phyloP scores from a whole-genome alignment of 2,329 filamentous ascomycete species.

The Claviceps quebecensis region DNA sequence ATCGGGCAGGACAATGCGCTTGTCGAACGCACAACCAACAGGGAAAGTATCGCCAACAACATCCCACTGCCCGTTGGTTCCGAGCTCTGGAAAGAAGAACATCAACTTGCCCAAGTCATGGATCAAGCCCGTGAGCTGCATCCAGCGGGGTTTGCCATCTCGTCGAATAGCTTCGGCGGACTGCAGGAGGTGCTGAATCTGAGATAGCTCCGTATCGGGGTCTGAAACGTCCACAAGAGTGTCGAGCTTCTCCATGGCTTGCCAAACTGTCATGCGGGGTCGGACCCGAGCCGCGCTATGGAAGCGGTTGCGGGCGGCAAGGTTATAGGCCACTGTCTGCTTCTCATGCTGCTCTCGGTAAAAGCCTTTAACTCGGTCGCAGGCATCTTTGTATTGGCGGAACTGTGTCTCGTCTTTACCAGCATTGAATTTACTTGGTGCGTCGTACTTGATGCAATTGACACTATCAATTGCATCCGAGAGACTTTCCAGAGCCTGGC shows the following conservation, averaged over 20 bases:
- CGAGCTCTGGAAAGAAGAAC: conserved; percentile 53
- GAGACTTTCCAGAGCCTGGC: conserved; percentile 29
- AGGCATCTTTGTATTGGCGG: conserved; percentile 70
- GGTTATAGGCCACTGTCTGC: conserved; percentile 74
- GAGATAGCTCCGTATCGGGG: conserved; percentile 73
- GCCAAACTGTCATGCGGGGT: conserved; percentile 73
- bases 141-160: conserved; percentile 71
- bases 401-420: conserved; percentile 70
- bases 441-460: conserved; percentile 37
- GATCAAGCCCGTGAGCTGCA: conserved; percentile 64
- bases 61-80: conserved; percentile 78
- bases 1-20: conserved; percentile 65
- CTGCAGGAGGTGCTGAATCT: conserved; percentile 83
- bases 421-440: conserved; percentile 52
- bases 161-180: conserved; percentile 78
- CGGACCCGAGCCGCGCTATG: conserved; percentile 43
- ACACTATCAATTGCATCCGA: conserved; percentile 37
- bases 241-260: conserved; percentile 87
- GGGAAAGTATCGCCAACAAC: conserved; percentile 81
- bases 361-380: conserved; percentile 74
- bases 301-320: conserved; percentile 52
- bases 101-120: conserved; percentile 71
- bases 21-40: conserved; percentile 61
- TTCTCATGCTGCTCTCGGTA: conserved; percentile 60
- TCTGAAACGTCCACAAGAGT: conserved; percentile 83